These are phyloP conservation scores for Fusarium sp. DNA, from an alignment of 2,329 filamentous ascomycete species.

Conservation along the genomic window DNA sequence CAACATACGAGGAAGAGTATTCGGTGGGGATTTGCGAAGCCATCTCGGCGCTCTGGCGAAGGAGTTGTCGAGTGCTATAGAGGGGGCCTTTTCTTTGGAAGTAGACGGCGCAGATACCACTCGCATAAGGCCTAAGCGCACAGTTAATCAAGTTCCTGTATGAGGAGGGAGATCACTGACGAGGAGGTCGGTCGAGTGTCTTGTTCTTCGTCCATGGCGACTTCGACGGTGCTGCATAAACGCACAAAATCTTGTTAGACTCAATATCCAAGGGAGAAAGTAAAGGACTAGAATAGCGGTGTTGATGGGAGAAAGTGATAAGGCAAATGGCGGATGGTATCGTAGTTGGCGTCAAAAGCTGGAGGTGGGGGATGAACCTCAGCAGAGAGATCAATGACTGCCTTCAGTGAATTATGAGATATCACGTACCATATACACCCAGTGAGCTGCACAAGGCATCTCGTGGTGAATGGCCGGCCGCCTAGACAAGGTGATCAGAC, in stretches of 20 bases:
- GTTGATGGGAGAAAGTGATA: too few relatives aligned
- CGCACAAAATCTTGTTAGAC: too few relatives aligned
- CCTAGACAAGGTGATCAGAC: background rate
- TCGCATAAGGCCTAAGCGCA: constrained; percentile 6
- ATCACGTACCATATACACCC: too few relatives aligned
- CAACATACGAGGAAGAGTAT: accelerated
- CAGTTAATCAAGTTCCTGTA: background rate
- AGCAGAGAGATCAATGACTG: too few relatives aligned
- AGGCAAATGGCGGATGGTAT: too few relatives aligned
- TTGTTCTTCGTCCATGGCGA: background rate
- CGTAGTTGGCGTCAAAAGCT: too few relatives aligned
- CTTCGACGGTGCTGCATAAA: too few relatives aligned
- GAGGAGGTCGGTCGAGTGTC: background rate
- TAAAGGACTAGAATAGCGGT: too few relatives aligned
- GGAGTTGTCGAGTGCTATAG: background rate
- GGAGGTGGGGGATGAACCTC: too few relatives aligned
- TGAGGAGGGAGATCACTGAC: background rate
- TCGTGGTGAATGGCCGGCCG: too few relatives aligned
- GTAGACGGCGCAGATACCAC: constrained; percentile 1
- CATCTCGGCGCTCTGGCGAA: background rate
- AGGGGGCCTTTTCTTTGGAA: constrained; percentile 1
- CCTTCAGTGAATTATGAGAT: too few relatives aligned
- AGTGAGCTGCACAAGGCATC: background rate
- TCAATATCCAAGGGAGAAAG: background rate
- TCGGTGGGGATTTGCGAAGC: accelerated